A percentile compares a stretch with the other conserved stretches of the same genome.
These are phyloP conservation scores for Eleusine indica DNA, from an alignment of 176 grass and related monocot species.

Conservation along the genomic window DNA sequence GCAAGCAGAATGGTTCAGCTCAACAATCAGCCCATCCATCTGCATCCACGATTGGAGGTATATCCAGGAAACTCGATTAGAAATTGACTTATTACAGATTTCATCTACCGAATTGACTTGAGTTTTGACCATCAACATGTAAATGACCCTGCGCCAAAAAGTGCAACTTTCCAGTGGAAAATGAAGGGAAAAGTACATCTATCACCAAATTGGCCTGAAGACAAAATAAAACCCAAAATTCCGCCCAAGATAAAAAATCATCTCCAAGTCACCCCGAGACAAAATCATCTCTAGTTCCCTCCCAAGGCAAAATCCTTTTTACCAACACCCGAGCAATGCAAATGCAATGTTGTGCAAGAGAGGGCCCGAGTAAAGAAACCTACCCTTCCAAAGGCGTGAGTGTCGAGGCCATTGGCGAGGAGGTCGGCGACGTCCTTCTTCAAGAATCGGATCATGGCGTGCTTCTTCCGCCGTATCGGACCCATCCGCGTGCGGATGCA, in stretches of 20 bases:
- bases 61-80: not conserved
- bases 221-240: too few relatives aligned
- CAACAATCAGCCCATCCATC: slow-evolving; percentile 74
- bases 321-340: not conserved
- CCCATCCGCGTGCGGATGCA: slow-evolving; percentile 65
- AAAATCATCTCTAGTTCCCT: not conserved
- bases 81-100: not conserved
- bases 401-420: slow-evolving; percentile 67
- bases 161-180: not conserved
- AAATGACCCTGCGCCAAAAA: slow-evolving; percentile 8
- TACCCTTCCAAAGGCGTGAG: slow-evolving; percentile 78
- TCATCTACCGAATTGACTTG: not conserved
- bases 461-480: slow-evolving; percentile 79
- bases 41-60: slow-evolving; percentile 32
- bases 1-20: slow-evolving; percentile 69
- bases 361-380: not conserved
- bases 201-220: not conserved
- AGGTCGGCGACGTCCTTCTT: slow-evolving; percentile 95
- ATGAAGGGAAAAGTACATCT: not conserved
- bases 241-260: not conserved
- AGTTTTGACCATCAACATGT: not conserved
- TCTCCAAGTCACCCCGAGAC: not conserved
- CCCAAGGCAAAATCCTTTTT: not conserved
- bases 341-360: not conserved
- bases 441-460: slow-evolving; percentile 76